Base-by-base conservation (phyloP, 306 rosid species). In the Cucurbita ficifolia region DNA sequence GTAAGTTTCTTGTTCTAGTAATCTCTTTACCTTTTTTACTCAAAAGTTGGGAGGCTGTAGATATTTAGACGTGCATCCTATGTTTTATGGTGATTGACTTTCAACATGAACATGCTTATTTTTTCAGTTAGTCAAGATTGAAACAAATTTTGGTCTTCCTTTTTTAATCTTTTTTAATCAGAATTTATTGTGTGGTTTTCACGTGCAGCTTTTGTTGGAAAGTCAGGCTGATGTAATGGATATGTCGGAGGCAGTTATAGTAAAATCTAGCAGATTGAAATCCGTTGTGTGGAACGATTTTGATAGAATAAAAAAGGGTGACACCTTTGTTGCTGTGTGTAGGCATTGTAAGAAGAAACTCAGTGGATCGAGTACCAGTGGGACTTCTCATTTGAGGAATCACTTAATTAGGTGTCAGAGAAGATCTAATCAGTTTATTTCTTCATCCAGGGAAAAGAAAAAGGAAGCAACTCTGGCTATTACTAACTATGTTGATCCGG, bases 221-320 rank as follows among this genome's bases (percentile, higher is more conserved):
- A 58, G 62, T 62, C 83, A 81, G 88, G 79, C 78, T 79, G 71
- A 77, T 84, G 87, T 75, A 68, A 95, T 95, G 99, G 99, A 95
- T 79, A 75, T 88, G 91, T 81, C 99, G 12, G 97, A 95, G 80
- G 96, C 96, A 24, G 96, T 88, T 49, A 83, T 86, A 11, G 92
- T 87, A 71, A 91, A 95, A 75, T 95, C 97, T 9, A 88, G 92
- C 77, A 82, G 99, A 84, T 80, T 95, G 84, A 95, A 95, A 79
- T 95, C 99, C 51, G 92, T 88, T 13, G 99, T 95, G 55, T 95
- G 97, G 99, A 95, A 95, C 79, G 99, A 95, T 80, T 95, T 95
- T 72, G 99, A 95, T 79, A 84, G 99, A 86, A 82, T 95, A 75
- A 95, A 95, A 78, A 91, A 91, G 69, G 99, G 96, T 8, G 99